Evolutionary conservation across 345 rosid genomes (phyloP), one percentile per base, ranked within the genome.

Genomic region (Noccaea caerulescens): DNA sequence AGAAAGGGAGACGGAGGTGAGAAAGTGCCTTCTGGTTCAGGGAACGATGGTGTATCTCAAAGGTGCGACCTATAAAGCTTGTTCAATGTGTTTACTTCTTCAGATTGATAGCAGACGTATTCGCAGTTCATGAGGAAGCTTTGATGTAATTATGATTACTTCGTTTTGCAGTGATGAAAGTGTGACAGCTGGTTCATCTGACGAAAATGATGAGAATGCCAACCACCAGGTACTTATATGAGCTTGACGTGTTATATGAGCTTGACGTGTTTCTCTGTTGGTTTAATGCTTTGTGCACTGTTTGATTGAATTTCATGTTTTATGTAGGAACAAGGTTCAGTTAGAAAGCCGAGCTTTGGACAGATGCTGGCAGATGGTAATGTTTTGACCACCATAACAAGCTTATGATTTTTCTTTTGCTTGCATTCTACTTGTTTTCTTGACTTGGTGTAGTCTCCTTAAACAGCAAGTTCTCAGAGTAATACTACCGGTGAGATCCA

Each of bases 161-260:
- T 38, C 77, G 10, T 59, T 80, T 38, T 45, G 75, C 88, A 94
- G 96, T 77, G 91, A 74, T 71, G 97, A 91, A 38, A 94, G 90
- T 73, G 93, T 85, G n/a, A 87, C 90, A 25, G 99, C 86, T 45
- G 99, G 96, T 62, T 88, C 99, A 50, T 89, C 98, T 61, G 96
- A 89, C 70, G 95, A 77, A 76, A 89, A 85, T 52, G 93, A 84
- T 42, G 96, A 91, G 63, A 83, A 88, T 55, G 66, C 73, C 46
- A 83, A 84, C 63, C 92, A 82, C 41, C 91, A 85, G 88, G 98
- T 90, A 81, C 44, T 36, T 13, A 64, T 57, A 3, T 27, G 10
- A 57, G 27, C 49, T 49, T 20, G 46, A 63, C 12, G 37, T 41
- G 60, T 7, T 32, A 64, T 57, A 3, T 27, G 10, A 57, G 27